Conservation (phyloP, 371 early-diverging fungal genomes). For the Choanephora cucurbitarum region DNA sequence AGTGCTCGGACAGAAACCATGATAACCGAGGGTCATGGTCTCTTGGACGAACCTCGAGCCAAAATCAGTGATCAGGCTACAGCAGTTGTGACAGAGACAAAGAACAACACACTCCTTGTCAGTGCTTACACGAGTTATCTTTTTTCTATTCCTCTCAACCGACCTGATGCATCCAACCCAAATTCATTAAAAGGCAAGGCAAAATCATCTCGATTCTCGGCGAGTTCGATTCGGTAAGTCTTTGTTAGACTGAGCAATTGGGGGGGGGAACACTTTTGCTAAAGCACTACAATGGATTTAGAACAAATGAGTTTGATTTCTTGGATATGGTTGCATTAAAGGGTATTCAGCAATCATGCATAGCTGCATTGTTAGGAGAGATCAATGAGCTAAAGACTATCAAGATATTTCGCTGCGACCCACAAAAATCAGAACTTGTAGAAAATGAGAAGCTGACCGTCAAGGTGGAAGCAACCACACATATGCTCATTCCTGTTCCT, state of each 20-base stretch:
- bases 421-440: neutral
- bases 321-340: conserved; percentile 13
- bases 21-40: conserved; percentile 14
- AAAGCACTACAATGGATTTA: no score
- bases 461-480: conserved; percentile 55
- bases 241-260: no score
- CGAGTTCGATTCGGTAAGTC: conserved; percentile 1
- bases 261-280: no score
- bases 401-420: conserved; percentile 9
- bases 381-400: conserved; percentile 23
- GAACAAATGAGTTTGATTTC: conserved; percentile 23
- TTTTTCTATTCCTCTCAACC: conserved; percentile 12
- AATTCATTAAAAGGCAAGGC: neutral
- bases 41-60: conserved; percentile 3
- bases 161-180: neutral
- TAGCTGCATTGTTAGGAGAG: conserved; percentile 22
- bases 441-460: conserved; percentile 14
- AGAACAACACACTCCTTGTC: conserved; percentile 11
- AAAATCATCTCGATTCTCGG: neutral
- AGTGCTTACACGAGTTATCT: conserved; percentile 17
- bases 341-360: conserved; percentile 4
- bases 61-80: conserved; percentile 11
- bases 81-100: neutral
- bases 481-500: conserved; percentile 62
- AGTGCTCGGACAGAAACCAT: neutral